phyloP scores from a whole-genome alignment of 164 flowering plant genomes.

The Piper betle region DNA sequence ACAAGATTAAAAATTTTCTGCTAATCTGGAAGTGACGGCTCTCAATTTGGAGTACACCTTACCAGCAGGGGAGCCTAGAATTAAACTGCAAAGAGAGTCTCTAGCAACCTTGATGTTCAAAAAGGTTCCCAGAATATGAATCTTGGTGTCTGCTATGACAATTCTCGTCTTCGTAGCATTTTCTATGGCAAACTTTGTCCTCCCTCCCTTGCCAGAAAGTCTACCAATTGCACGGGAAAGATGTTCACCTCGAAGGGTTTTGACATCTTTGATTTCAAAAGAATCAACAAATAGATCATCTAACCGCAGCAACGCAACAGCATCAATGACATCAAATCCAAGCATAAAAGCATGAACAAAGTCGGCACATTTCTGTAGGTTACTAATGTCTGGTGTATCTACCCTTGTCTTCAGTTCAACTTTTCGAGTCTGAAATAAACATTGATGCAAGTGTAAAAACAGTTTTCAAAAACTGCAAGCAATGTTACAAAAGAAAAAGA shows the following conservation, averaged over 20 bases:
- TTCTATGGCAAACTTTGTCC: slow-evolving; percentile 26
- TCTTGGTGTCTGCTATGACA: slow-evolving; percentile 21
- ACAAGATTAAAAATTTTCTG: slow-evolving; percentile 20
- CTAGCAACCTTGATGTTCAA: slow-evolving; percentile 26
- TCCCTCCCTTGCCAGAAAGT: slow-evolving; percentile 28
- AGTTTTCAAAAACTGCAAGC: not conserved
- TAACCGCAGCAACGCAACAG: slow-evolving; percentile 19
- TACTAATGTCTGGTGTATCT: slow-evolving; percentile 24
- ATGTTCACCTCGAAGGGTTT: slow-evolving; percentile 27
- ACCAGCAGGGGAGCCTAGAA: slow-evolving; percentile 29
- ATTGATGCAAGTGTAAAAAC: too few species aligned
- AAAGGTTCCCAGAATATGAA: slow-evolving; percentile 24
- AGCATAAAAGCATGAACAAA: slow-evolving; percentile 32
- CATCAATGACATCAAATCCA: slow-evolving; percentile 22
- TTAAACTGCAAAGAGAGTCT: slow-evolving; percentile 27
- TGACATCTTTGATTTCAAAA: slow-evolving; percentile 30
- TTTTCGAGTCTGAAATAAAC: slow-evolving; percentile 12
- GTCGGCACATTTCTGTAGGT: slow-evolving; percentile 24
- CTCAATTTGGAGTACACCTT: slow-evolving; percentile 29
- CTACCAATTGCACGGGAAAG: slow-evolving; percentile 30
- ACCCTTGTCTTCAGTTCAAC: slow-evolving; percentile 23
- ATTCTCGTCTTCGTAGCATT: slow-evolving; percentile 21
- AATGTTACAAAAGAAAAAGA: not conserved
- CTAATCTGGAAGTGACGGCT: slow-evolving; percentile 22
- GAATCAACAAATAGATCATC: slow-evolving; percentile 28